A percentile compares a stretch with the other conserved stretches of the same genome.
These are phyloP conservation scores for Wickerhamomyces rabaulensis DNA, from an alignment of 805 yeast genomes.

Conservation along the genomic window DNA sequence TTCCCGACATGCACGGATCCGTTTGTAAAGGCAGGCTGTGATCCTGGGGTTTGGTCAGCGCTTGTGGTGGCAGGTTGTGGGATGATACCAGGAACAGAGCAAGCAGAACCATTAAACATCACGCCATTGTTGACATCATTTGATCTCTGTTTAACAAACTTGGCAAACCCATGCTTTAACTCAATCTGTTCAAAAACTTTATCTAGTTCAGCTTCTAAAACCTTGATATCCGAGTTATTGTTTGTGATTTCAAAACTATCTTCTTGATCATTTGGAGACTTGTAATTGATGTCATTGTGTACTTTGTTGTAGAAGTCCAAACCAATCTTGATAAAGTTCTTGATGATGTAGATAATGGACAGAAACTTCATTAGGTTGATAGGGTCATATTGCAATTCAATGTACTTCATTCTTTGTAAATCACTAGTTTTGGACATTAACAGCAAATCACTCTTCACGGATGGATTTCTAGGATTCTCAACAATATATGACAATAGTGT, in stretches of 20 bases:
- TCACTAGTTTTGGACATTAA: conserved; percentile 3
- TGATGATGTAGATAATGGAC: conserved; percentile 1
- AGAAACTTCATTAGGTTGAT: conserved; percentile 4
- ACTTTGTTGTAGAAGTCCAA: conserved; percentile 1
- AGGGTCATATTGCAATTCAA: conserved; percentile 5
- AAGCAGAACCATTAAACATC: neutral
- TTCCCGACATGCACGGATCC: neutral
- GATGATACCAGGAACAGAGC: neutral
- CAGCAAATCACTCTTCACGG: conserved; percentile 2
- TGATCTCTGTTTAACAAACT: neutral
- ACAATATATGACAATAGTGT: conserved; percentile 4
- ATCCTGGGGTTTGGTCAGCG: no score
- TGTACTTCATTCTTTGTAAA: conserved; percentile 1
- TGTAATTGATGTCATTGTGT: neutral
- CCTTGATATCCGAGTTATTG: neutral
- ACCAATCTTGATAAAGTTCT: conserved; percentile 7
- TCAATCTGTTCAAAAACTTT: conserved; percentile 1
- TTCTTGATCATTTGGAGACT: neutral
- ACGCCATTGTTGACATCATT: neutral
- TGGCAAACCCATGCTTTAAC: conserved; percentile 1
- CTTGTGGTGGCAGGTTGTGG: neutral
- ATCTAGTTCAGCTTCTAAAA: neutral
- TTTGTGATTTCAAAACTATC: neutral
- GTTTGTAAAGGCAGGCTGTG: neutral
- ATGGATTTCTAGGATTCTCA: conserved; percentile 7